phyloP scores from a whole-genome alignment of 2,329 filamentous ascomycete species.

The Parastagonospora nodorum region DNA sequence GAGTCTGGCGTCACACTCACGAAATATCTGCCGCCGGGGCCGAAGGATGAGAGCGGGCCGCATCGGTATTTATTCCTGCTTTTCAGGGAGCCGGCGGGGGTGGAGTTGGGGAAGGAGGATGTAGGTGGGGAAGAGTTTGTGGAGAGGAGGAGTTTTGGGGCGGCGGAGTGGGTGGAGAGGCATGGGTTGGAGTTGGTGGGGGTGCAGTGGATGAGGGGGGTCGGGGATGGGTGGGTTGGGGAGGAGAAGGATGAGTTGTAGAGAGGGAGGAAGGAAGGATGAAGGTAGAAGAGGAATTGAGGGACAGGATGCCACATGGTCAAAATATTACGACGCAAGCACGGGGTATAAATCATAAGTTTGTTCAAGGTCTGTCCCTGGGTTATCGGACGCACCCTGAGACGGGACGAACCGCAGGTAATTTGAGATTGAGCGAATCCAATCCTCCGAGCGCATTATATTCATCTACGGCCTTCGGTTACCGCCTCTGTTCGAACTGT shows the following conservation, averaged over 20 bases:
- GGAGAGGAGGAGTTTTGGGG: constrained; percentile 36
- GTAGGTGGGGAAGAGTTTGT: constrained; percentile 46
- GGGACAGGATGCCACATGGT: no score
- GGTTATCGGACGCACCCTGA: no score
- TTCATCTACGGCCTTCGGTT: no score
- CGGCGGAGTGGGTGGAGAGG: constrained; percentile 27
- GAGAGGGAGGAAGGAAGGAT: not conserved
- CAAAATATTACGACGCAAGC: no score
- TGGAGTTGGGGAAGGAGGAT: constrained; percentile 30
- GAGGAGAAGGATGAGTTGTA: constrained; percentile 19
- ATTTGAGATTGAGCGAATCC: no score
- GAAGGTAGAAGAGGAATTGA: no score
- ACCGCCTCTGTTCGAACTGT: no score
- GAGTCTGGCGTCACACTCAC: constrained; percentile 31
- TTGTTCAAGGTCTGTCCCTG: no score
- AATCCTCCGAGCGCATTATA: no score
- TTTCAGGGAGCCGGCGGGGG: constrained; percentile 30
- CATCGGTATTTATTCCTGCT: constrained; percentile 43
- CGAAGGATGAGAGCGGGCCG: constrained; percentile 43
- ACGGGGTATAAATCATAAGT: no score
- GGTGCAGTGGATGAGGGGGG: constrained; percentile 45
- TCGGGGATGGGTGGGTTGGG: constrained; percentile 42
- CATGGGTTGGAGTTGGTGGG: constrained; percentile 38
- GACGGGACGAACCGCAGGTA: no score
- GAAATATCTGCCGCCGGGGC: constrained; percentile 39